Percentiles rank a stretch among this genome's conserved stretches.
These are phyloP conservation scores for Jasminum sambac DNA, from an alignment of 257 asterid genomes.

Conservation along the genomic window DNA sequence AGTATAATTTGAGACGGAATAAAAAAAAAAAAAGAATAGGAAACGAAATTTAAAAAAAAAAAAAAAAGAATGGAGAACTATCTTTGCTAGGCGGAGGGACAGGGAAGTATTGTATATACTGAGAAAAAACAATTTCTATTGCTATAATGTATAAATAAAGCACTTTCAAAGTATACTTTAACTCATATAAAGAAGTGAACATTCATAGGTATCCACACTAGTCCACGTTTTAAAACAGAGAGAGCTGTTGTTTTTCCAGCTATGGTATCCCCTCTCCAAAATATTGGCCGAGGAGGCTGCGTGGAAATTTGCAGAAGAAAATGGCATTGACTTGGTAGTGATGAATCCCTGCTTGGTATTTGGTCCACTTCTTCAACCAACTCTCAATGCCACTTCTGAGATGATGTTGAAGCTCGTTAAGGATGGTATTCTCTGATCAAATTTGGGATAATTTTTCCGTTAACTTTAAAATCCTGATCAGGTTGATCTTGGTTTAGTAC, in stretches of 20 bases:
- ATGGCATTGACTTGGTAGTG: conserved; percentile 41
- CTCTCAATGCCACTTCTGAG: conserved; percentile 30
- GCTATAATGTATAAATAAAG: too few species aligned
- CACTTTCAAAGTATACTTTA: too few species aligned
- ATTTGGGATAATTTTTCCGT: neutral
- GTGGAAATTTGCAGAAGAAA: conserved; percentile 37
- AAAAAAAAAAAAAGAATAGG: too few species aligned
- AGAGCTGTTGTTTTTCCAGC: conserved; percentile 10
- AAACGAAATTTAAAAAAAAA: too few species aligned
- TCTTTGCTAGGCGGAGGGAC: too few species aligned
- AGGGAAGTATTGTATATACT: too few species aligned
- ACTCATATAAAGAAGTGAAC: neutral
- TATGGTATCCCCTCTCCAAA: conserved; percentile 40
- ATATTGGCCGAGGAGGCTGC: conserved; percentile 51
- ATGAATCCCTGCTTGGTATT: conserved; percentile 43
- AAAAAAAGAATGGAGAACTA: too few species aligned
- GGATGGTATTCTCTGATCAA: conserved; percentile 12
- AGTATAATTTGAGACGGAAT: too few species aligned
- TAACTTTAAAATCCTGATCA: too few species aligned
- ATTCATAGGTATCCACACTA: neutral
- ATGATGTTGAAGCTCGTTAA: conserved; percentile 28
- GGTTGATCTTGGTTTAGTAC: neutral
- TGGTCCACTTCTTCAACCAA: conserved; percentile 55
- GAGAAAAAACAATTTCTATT: too few species aligned
- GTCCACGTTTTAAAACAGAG: neutral